phyloP scores from a whole-genome alignment of 768 basidiomycete genomes.

The Russula ochroleuca region DNA sequence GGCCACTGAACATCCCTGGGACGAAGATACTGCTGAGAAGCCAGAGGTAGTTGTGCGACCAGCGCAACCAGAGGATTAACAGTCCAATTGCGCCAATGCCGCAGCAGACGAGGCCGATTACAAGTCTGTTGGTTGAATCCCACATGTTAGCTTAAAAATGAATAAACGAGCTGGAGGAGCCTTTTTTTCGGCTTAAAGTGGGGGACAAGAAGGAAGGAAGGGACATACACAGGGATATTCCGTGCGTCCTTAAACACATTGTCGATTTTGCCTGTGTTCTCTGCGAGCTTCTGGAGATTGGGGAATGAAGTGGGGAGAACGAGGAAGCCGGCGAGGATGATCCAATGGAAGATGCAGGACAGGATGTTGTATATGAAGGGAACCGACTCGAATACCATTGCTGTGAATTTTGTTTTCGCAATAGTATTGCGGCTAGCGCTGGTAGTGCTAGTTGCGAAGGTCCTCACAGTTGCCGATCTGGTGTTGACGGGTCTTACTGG shows the following conservation, averaged over 20 bases:
- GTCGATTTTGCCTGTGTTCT: background rate
- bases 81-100: constrained; percentile 17
- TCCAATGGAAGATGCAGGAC: constrained; percentile 17
- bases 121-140: constrained; percentile 6
- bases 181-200: background rate
- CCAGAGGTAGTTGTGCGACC: constrained; percentile 21
- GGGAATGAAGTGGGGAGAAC: constrained; percentile 19
- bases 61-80: constrained; percentile 17
- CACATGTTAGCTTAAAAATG: background rate
- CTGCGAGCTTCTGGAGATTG: background rate
- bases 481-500: background rate
- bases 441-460: background rate
- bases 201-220: background rate
- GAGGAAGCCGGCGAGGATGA: constrained; percentile 23
- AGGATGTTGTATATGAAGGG: constrained; percentile 1
- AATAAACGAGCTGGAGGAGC: background rate
- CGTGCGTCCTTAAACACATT: background rate
- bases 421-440: background rate
- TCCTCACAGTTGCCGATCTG: background rate
- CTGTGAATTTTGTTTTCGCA: constrained; percentile 2
- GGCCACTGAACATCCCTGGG: constrained; percentile 19
- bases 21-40: constrained; percentile 10
- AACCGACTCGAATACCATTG: constrained; percentile 17
- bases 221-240: constrained; percentile 19
- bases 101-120: constrained; percentile 10